Conservation (phyloP, 371 early-diverging fungal species). For the Mucor piriformis region DNA sequence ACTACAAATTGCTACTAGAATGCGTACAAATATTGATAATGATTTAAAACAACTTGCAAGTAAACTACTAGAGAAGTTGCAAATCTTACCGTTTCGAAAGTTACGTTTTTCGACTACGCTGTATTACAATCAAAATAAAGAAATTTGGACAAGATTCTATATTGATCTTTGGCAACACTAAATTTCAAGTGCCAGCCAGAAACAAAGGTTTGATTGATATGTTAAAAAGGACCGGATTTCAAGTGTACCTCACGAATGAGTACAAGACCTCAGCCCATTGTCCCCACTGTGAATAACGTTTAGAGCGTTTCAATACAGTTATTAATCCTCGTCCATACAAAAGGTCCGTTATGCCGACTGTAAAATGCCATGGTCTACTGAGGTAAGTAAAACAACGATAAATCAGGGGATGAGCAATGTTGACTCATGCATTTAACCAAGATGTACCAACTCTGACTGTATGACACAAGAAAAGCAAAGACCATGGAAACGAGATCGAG, state of each 20-base stretch:
- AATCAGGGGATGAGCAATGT: neutral
- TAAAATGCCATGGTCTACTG: neutral
- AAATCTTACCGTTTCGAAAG: too few relatives aligned
- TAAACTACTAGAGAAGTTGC: too few relatives aligned
- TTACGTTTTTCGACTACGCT: too few relatives aligned
- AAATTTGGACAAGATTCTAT: constrained; percentile 6
- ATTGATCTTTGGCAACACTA: neutral
- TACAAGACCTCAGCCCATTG: constrained; percentile 3
- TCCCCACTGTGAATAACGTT: neutral
- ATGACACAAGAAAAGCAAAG: neutral
- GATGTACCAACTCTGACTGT: neutral
- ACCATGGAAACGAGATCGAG: neutral
- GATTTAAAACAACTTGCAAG: too few relatives aligned
- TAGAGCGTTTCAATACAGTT: constrained; percentile 2
- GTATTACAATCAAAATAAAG: too few relatives aligned
- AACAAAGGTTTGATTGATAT: neutral
- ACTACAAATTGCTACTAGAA: too few relatives aligned
- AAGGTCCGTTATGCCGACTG: neutral
- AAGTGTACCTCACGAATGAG: neutral
- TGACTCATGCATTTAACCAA: neutral
- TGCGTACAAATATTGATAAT: too few relatives aligned
- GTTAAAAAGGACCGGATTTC: constrained; percentile 4
- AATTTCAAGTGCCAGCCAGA: constrained; percentile 6
- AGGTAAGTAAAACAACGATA: neutral
- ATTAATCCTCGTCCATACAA: constrained; percentile 1